Evolutionary conservation across 2,329 filamentous ascomycete genomes (phyloP), one percentile per base, ranked within the genome.

Genomic region (Fusarium solani-melongenae): DNA sequence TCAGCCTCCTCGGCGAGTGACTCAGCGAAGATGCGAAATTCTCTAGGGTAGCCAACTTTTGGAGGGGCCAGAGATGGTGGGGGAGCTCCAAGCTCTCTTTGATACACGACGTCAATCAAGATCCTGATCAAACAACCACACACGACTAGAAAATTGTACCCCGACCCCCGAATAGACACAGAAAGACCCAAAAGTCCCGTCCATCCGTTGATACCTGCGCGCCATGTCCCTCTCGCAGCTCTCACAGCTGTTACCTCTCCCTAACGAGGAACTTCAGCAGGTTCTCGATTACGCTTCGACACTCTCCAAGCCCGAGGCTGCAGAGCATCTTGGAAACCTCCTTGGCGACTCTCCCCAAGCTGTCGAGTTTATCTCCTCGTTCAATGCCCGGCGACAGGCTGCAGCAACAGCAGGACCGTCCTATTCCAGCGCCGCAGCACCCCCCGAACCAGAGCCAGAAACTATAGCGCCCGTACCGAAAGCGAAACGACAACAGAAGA

Each of bases 321-420:
- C 91, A 59, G 92, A 95, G 46, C 94, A 98, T 82, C 92, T 99
- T 70, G 93, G 92, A 81, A 94, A 96, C 79, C 86, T 99, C 62
- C 89, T 99, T 0, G 96, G 96, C 58, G 94, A 97, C 81, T 95
- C 93, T 8, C 90, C 95, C 2, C 91, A 93, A 76, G 89, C 86
- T 44, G 84, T 95, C 70, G 92, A 95, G 77, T 96, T 94, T 80
- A 92, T 95, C 72, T 90, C 94, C 1, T 92, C 91, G 20, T 96
- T 96, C 81, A 98, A 98, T 80, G 89, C 92, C 4, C 90, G 86
- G 20, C 84, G 90, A 59, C 83, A 86, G 74, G 85, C 86, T 22
- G 85, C 80, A 2, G 66, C 76, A 4, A 49, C 78, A 3, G 33
- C 72, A 11, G 67, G 70, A 5, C 67, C 73, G 9, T 70, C 76